phyloP scores from a whole-genome alignment of 495 filamentous ascomycete species.

The Xylaria palmicola region DNA sequence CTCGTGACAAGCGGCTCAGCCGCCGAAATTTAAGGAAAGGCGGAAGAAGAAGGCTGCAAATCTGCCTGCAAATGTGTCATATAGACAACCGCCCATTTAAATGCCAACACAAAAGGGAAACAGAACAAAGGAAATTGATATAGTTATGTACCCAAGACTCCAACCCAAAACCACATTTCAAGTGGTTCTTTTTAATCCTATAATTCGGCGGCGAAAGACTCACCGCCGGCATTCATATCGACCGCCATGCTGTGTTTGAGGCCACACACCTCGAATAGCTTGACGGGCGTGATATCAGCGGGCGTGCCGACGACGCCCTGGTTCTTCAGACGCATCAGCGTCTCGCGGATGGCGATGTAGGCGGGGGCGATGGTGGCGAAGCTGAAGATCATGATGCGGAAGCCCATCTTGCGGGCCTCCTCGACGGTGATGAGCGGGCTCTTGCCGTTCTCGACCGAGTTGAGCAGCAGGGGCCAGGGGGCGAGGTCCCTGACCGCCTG shows the following conservation, averaged over 20 bases:
- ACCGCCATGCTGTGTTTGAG: constrained; percentile 57
- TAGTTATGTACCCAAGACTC: not conserved
- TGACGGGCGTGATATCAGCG: constrained; percentile 38
- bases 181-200: not conserved
- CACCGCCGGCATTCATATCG: constrained; percentile 55
- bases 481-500: constrained; percentile 54
- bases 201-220: constrained; percentile 21
- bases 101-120: not conserved
- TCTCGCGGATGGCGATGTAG: constrained; percentile 51
- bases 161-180: not conserved
- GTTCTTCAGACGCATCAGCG: constrained; percentile 45
- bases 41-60: not conserved
- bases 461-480: constrained; percentile 60
- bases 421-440: constrained; percentile 55
- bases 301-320: constrained; percentile 50
- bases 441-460: constrained; percentile 63
- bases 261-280: constrained; percentile 52
- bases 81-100: not conserved
- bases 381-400: constrained; percentile 63
- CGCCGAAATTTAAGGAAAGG: not conserved
- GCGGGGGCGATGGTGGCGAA: constrained; percentile 53
- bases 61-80: constrained; percentile 1
- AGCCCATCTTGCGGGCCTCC: constrained; percentile 62
- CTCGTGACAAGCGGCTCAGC: not conserved
- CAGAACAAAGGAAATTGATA: not conserved